A percentile compares a stretch with the other conserved stretches of the same genome.
Evolutionary conservation across 2,329 filamentous ascomycete species (phyloP).

Genomic region (Exophiala oligosperma): DNA sequence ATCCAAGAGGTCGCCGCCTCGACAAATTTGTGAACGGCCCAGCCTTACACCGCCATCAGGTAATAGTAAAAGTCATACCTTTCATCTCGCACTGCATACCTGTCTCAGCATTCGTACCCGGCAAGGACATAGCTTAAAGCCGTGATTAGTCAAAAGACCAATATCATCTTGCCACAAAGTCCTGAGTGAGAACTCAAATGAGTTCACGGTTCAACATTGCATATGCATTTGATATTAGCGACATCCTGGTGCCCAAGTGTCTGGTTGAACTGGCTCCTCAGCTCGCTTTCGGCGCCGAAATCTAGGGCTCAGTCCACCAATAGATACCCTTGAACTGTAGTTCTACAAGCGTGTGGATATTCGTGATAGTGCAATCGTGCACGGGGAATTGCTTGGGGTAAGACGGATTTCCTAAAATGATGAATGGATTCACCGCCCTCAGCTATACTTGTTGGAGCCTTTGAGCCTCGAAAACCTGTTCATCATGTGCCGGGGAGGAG

Average conservation of each 20-base stretch:
- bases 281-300: not conserved
- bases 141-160: too few species aligned
- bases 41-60: too few species aligned
- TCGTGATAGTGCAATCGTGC: too few species aligned
- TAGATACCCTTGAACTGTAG: not conserved
- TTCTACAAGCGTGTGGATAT: not conserved
- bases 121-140: too few species aligned
- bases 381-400: not conserved
- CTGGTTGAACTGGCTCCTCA: not conserved
- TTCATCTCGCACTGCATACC: too few species aligned
- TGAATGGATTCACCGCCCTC: not conserved
- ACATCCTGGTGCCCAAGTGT: not conserved
- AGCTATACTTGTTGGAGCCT: not conserved
- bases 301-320: not conserved
- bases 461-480: not conserved
- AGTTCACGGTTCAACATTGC: not conserved
- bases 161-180: too few species aligned
- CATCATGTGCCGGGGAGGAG: not conserved
- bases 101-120: too few species aligned
- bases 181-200: not conserved
- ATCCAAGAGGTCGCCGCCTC: conserved; percentile 17
- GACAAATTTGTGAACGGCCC: conserved; percentile 15
- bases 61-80: too few species aligned
- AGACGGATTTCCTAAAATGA: not conserved
- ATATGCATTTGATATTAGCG: not conserved